Evolutionary conservation across 257 asterid species (phyloP).

Genomic region (Fraxinus cuspidata): DNA sequence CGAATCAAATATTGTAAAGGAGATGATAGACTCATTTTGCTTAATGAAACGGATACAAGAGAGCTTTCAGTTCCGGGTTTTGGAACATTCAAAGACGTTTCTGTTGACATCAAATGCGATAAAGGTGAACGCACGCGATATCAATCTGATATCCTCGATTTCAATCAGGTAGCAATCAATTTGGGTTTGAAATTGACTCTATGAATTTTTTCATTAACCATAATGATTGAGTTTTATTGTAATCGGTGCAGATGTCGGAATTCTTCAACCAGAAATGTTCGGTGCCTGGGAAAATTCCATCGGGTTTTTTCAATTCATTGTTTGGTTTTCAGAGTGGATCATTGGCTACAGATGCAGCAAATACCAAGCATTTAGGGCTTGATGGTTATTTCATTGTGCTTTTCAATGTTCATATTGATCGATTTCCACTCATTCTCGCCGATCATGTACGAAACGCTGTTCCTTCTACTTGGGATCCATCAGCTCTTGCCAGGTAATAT

Average conservation of each 20-base stretch:
- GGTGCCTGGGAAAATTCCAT: slow-evolving; percentile 82
- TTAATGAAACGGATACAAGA: slow-evolving; percentile 54
- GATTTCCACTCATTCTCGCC: slow-evolving; percentile 67
- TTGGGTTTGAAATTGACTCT: no score
- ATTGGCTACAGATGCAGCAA: slow-evolving; percentile 77
- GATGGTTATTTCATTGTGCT: slow-evolving; percentile 78
- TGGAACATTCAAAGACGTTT: slow-evolving; percentile 48
- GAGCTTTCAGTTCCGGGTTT: slow-evolving; percentile 64
- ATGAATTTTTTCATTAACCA: background rate
- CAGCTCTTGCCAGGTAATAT: slow-evolving; percentile 80
- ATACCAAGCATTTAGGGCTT: slow-evolving; percentile 55
- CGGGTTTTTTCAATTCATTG: slow-evolving; percentile 83
- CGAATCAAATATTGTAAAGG: slow-evolving; percentile 88
- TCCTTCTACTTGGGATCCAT: slow-evolving; percentile 93
- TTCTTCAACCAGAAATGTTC: slow-evolving; percentile 65
- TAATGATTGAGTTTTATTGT: background rate
- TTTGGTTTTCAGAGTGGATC: slow-evolving; percentile 83
- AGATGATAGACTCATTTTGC: slow-evolving; percentile 47
- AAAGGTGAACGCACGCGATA: slow-evolving; percentile 88
- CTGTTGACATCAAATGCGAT: slow-evolving; percentile 73
- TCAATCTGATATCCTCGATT: slow-evolving; percentile 78
- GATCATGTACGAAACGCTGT: slow-evolving; percentile 68
- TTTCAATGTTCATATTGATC: slow-evolving; percentile 59
- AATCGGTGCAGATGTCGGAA: slow-evolving; percentile 76
- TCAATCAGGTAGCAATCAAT: slow-evolving; percentile 72